A percentile compares a stretch with the other conserved stretches of the same genome.
These are phyloP conservation scores for Trypanosomatidae sp. DNA, from an alignment of 208 protist genomes.

Conservation along the genomic window DNA sequence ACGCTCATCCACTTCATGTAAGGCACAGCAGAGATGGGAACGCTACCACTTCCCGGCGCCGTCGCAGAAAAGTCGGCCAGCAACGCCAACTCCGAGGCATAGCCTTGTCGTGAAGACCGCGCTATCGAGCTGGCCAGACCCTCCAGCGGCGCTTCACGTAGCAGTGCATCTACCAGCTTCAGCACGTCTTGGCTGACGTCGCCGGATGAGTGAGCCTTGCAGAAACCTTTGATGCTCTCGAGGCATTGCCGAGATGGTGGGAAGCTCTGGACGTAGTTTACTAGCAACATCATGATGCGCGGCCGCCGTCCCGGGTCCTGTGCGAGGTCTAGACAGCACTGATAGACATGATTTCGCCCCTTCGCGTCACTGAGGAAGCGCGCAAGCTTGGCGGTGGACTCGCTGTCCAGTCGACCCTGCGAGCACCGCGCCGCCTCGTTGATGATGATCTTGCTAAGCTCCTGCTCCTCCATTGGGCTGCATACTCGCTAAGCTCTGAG, in stretches of 20 bases:
- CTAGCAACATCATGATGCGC: conserved; percentile 60
- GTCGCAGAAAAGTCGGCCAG: conserved; percentile 15
- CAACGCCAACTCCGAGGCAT: conserved; percentile 30
- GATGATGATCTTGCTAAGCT: conserved; percentile 29
- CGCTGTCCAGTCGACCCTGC: conserved; percentile 26
- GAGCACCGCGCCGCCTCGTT: conserved; percentile 31
- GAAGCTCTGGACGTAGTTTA: conserved; percentile 67
- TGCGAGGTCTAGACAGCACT: conserved; percentile 62
- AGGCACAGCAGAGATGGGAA: conserved; percentile 14
- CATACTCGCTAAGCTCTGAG: background rate
- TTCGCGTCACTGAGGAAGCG: conserved; percentile 43
- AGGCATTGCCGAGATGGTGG: conserved; percentile 59
- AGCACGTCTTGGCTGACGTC: conserved; percentile 31
- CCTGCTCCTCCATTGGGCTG: conserved; percentile 11
- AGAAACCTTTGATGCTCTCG: conserved; percentile 32
- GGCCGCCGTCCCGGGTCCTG: conserved; percentile 58
- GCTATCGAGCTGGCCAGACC: conserved; percentile 1
- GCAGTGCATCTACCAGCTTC: conserved; percentile 20
- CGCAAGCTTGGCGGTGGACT: conserved; percentile 28
- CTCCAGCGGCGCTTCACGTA: conserved; percentile 28
- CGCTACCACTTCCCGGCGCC: background rate
- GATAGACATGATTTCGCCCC: conserved; percentile 63
- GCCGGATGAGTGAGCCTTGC: conserved; percentile 21
- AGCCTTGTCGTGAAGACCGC: conserved; percentile 20
- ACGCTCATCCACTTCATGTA: conserved; percentile 21